A percentile compares a stretch with the other conserved stretches of the same genome.
phyloP scores from a whole-genome alignment of 805 yeast species.

The Yueomyces sp. region DNA sequence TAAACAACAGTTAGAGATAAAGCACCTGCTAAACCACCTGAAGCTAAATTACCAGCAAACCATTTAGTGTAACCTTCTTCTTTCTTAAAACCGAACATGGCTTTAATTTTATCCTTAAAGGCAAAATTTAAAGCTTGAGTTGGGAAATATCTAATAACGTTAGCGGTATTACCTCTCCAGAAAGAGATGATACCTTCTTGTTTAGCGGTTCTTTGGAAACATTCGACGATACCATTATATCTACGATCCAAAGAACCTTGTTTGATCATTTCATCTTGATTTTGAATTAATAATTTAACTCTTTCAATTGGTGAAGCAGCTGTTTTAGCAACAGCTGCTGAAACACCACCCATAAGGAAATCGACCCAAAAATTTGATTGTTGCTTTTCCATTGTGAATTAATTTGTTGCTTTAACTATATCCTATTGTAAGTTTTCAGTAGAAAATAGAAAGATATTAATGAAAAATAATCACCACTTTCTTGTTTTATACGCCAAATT shows the following conservation, averaged over 20 bases:
- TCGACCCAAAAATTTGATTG: slow-evolving; percentile 40
- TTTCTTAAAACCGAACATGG: slow-evolving; percentile 93
- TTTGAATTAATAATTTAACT: slow-evolving; percentile 91
- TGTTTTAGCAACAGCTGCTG: slow-evolving; percentile 97
- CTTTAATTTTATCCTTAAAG: slow-evolving; percentile 94
- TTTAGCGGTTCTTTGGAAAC: slow-evolving; percentile 89
- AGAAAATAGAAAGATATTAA: too few species aligned
- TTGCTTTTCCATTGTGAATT: slow-evolving; percentile 7
- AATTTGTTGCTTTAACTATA: too few species aligned
- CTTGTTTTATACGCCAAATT: too few species aligned
- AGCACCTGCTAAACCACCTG: slow-evolving; percentile 98
- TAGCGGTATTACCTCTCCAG: slow-evolving; percentile 99
- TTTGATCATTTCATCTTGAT: slow-evolving; percentile 96
- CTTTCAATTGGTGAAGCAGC: slow-evolving; percentile 98
- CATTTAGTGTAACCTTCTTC: slow-evolving; percentile 84
- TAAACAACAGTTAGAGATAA: slow-evolving; percentile 10
- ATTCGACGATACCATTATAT: slow-evolving; percentile 84
- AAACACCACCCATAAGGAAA: slow-evolving; percentile 80
- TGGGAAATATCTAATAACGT: slow-evolving; percentile 98
- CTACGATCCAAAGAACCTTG: slow-evolving; percentile 84
- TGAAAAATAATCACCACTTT: too few species aligned
- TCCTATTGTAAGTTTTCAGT: too few species aligned
- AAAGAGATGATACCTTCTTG: slow-evolving; percentile 85
- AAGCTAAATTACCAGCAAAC: slow-evolving; percentile 97
- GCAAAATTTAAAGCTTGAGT: slow-evolving; percentile 98